Evolutionary conservation across 805 yeast species (phyloP), one percentile per base, ranked within the genome.

Genomic region (Teunomyces tritomae): DNA sequence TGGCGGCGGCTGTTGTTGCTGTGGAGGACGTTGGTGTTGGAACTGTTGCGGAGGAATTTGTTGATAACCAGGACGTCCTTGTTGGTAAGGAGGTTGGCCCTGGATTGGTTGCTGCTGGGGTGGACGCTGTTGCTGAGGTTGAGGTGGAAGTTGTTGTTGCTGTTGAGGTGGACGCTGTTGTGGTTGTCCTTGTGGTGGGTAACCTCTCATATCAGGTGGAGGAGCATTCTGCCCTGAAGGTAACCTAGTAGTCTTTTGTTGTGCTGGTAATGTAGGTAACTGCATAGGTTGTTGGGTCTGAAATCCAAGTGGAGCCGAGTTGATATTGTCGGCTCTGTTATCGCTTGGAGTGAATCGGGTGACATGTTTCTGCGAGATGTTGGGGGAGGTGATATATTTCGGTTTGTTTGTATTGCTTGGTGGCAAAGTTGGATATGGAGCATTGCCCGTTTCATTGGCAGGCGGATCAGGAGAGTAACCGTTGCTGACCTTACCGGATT

Each of bases 301-400:
- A 13, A 24, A 37, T 8, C 40, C 40, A 37, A 33, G 16, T 20
- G 32, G 20, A 16, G 29, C 28, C 9, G 33, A 10, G 35, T 35
- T 16, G 16, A 32, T 32, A 13, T 14, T 13, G 11, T 46, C 49
- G 8, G 14, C 17, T 16, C 43, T 46, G n/a, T 29, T 39, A 16
- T 47, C 46, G 32, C 46, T 44, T 7, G 46, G 33, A 14, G 39
- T 11, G 24, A 50, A 46, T 8, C 50, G 45, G 10, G 51, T 49
- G 16, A 43, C 35, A 37, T 60, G 62, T 43, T 65, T 65, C 45
- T 64, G 72, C 2, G 64, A 54, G 29, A 56, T 49, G 52, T 61
- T 63, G 9, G 72, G 74, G 8, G 70, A 61, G 17, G 62, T 51
- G 16, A 70, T 69, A 39, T 59, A 64, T 43, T 62, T 58, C 14